Conservation (phyloP, 108 stramenopile genomes). For the Stephanodiscus minutulus region DNA sequence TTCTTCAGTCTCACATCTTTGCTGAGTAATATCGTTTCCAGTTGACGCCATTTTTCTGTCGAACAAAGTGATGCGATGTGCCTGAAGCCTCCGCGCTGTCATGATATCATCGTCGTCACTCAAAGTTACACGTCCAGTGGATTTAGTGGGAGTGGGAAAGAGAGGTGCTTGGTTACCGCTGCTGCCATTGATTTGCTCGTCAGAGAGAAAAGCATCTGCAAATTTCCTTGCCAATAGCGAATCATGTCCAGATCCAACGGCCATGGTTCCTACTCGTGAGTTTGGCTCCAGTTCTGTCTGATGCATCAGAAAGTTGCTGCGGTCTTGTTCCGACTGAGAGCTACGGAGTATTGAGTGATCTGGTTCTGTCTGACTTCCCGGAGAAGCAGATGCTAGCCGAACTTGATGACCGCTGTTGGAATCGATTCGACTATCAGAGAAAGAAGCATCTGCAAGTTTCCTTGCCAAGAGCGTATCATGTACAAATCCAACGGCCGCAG, state of each 20-base stretch:
- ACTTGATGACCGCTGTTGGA: not conserved
- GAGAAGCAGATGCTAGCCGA: not conserved
- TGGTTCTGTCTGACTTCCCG: not conserved
- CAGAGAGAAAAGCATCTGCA: not conserved
- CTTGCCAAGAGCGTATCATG: slow-evolving; percentile 9
- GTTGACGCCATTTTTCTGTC: not conserved
- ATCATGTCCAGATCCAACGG: not conserved
- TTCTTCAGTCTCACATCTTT: not conserved
- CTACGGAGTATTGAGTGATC: not conserved
- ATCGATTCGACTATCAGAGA: not conserved
- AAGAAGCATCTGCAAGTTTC: not conserved
- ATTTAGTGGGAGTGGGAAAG: not conserved
- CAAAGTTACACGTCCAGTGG: not conserved
- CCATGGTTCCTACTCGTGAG: not conserved
- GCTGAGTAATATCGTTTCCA: slow-evolving; percentile 1
- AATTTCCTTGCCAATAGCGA: slow-evolving; percentile 14
- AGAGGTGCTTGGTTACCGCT: not conserved
- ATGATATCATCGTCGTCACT: not conserved
- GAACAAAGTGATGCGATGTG: not conserved
- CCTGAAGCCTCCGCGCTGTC: slow-evolving; percentile 1
- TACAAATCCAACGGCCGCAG: not conserved
- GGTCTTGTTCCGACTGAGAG: not conserved
- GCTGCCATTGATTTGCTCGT: not conserved
- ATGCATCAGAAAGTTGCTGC: not conserved
- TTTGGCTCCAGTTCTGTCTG: too few relatives aligned